Evolutionary conservation across 2,329 filamentous ascomycete species (phyloP), one percentile per base, ranked within the genome.

Genomic region (Rhinocladiella mackenziei): DNA sequence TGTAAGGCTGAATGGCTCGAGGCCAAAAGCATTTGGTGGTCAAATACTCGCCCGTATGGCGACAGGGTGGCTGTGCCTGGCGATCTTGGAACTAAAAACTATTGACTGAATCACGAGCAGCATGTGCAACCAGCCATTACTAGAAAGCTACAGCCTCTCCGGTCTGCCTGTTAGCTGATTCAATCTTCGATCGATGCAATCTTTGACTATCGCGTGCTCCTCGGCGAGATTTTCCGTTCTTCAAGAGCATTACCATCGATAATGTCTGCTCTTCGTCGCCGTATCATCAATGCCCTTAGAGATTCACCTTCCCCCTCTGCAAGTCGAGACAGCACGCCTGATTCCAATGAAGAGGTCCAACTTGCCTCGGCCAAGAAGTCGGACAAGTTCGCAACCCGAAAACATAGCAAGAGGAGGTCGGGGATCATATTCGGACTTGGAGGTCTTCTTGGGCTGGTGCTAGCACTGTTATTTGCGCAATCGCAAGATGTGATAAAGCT

Each of bases 401-500:
- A 64, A 31, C 57, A 62, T 38, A 77, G 78, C 52, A 94, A 91
- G 68, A 79, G 86, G 56, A 80, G 83, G 51, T 86, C 80, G 65
- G 82, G 83, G 2, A 80, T 94, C 60, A 85, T 96, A 19, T 97
- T 98, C 65, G 70, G 83, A 7, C 73, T 98, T 14, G 92, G 92
- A 22, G 87, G 89, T 29, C 60, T 98, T n/a, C 91, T 92, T 58
- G 92, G 92, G 9, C 77, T 98, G 43, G 70, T 94, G n/a, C 75
- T 83, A 2, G 92, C 92, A 1, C 83, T 89, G 20, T 89, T 95
- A 65, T 92, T 98, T 57, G 91, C 89, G 20, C 84, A 84, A 55
- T 86, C 77, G 63, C 92, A 89, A 66, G 89, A 96, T 60, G 76
- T 97, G 51, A 89, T 96, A 52, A 88, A 88, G 50, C 74, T 96